These are phyloP conservation scores for Conoideocrella luteorostrata DNA, from an alignment of 2,329 filamentous ascomycete genomes.

Conservation along the genomic window DNA sequence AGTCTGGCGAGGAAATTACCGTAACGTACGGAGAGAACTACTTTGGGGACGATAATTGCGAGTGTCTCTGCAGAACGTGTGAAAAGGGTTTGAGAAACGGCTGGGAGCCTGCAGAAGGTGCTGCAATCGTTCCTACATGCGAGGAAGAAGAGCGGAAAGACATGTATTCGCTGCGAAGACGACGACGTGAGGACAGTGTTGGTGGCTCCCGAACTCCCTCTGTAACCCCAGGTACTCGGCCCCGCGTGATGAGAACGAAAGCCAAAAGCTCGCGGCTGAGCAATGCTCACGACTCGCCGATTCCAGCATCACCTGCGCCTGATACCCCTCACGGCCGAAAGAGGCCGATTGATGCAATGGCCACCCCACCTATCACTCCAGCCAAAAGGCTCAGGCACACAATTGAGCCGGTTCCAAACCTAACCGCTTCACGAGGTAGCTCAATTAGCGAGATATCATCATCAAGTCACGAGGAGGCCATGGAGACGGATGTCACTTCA, in stretches of 20 bases:
- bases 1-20: conserved; percentile 87
- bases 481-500: conserved; percentile 41
- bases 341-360: conserved; percentile 36
- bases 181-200: conserved; percentile 45
- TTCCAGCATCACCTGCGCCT: conserved; percentile 20
- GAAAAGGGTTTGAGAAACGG: conserved; percentile 72
- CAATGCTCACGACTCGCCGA: conserved; percentile 27
- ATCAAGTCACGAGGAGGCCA: conserved; percentile 21
- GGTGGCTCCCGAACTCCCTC: conserved; percentile 51
- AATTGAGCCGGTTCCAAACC: conserved; percentile 18
- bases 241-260: conserved; percentile 37
- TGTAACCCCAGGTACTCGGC: conserved; percentile 48
- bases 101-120: conserved; percentile 58
- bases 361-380: conserved; percentile 50
- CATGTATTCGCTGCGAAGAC: conserved; percentile 50
- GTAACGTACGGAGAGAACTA: conserved; percentile 95
- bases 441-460: conserved; percentile 26
- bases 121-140: conserved; percentile 39
- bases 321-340: conserved; percentile 28
- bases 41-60: conserved; percentile 90
- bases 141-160: conserved; percentile 47
- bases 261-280: conserved; percentile 26
- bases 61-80: conserved; percentile 87
- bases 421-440: conserved; percentile 28
- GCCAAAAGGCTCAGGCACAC: conserved; percentile 40